Evolutionary conservation across 768 basidiomycete species (phyloP), one percentile per base, ranked within the genome.

Genomic region (Tylopilus vinaceipallidus): DNA sequence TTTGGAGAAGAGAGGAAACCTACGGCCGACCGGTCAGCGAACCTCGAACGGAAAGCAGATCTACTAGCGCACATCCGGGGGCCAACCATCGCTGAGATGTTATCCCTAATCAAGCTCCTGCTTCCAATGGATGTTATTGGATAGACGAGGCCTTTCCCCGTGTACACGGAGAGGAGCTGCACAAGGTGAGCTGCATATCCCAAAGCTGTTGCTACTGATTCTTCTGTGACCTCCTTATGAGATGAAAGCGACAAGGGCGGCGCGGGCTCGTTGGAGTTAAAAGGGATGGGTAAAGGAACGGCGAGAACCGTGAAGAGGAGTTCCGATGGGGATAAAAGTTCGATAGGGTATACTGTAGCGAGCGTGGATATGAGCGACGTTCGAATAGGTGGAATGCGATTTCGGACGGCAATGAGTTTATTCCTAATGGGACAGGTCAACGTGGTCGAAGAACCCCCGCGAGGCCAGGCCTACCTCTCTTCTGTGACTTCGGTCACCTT

Each of bases 1-100:
- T 71, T 82, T 90, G 1, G 91, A 86, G 68, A 92, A 99, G 26
- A 99, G 72, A 16, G 97, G 97, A 67, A 98, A 99, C 79, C 95
- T 97, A 58, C 40, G 49, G 33, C 27, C 20, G 16, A 39, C 68
- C 49, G 61, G 45, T 47, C 36, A 17, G 43, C 13, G 13, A 34
- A 16, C 39, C 35, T 40, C 47, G 46, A 36, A 20, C 27, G 20
- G 46, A 45, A 39, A 9, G 40, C 44, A 53, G n/a, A 34, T 44
- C 23, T 42, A 29, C 12, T 12, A 14, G 75, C 88, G 70, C 61
- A 95, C 92, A 93, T 88, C 67, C 95, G 75, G 9, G 94, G 94
- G 3, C 97, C 97, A 50, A 93, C 86, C 88, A 98, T 97, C 13
- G 87, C 84, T 41, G 91, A 94, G 42, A 98, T 95, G 12, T 85